A percentile compares a stretch with the other conserved stretches of the same genome.
phyloP scores from a whole-genome alignment of 1,139 yeast genomes.

The Yamadazyma taylorii region DNA sequence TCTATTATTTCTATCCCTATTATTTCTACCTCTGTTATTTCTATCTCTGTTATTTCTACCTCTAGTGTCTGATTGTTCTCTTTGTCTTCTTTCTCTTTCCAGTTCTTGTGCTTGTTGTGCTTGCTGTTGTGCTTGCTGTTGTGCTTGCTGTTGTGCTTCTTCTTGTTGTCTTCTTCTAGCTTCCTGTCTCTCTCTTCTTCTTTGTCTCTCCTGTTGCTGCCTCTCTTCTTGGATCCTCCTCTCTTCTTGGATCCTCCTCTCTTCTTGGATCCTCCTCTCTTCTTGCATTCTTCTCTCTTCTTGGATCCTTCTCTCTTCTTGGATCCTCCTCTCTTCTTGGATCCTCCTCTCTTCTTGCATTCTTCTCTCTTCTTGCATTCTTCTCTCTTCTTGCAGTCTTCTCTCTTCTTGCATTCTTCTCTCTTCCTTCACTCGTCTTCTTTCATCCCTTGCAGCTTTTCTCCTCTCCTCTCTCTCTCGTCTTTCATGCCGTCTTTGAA shows the following conservation, averaged over 20 bases:
- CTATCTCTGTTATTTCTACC: slow-evolving; percentile 1
- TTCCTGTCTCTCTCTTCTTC: slow-evolving; percentile 3
- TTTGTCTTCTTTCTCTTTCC: slow-evolving; percentile 4
- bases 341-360: slow-evolving; percentile 3
- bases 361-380: slow-evolving; percentile 2
- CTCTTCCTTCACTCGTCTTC: too few relatives aligned
- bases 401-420: too few relatives aligned
- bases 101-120: slow-evolving; percentile 1
- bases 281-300: too few relatives aligned
- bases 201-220: slow-evolving; percentile 4
- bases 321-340: too few relatives aligned
- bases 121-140: slow-evolving; percentile 1
- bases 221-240: neutral
- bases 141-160: slow-evolving; percentile 3
- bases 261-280: slow-evolving; percentile 3
- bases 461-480: too few relatives aligned
- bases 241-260: slow-evolving; percentile 3
- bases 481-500: too few relatives aligned
- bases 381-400: neutral
- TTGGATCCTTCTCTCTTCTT: too few relatives aligned
- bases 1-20: slow-evolving; percentile 1
- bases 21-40: slow-evolving; percentile 5
- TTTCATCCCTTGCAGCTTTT: too few relatives aligned
- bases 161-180: slow-evolving; percentile 5
- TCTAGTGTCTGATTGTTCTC: slow-evolving; percentile 1